A percentile compares a stretch with the other conserved stretches of the same genome.
phyloP scores from a whole-genome alignment of 176 grass and related monocot genomes.

The Poa pratensis region DNA sequence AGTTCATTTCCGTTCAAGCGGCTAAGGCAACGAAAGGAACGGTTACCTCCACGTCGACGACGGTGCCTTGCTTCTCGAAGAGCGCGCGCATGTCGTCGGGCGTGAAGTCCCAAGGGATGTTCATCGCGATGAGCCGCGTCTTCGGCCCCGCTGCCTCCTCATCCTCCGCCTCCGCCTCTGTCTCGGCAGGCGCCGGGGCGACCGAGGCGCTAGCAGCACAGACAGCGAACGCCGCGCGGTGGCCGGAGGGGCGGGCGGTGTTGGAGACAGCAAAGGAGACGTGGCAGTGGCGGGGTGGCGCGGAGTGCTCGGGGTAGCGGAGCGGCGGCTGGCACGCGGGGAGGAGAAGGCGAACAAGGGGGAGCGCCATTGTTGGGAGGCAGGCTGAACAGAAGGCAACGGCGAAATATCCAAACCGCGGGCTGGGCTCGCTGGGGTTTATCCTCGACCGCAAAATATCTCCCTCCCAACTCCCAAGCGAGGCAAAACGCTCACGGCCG shows the following conservation, averaged over 20 bases:
- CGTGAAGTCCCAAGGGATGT: conserved; percentile 88
- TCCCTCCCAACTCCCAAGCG: not conserved
- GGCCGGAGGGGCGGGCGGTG: conserved; percentile 6
- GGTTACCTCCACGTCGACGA: conserved; percentile 74
- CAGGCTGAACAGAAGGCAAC: not conserved
- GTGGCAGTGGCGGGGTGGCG: not conserved
- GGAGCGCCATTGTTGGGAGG: conserved; percentile 58
- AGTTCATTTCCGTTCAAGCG: not conserved
- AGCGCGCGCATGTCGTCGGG: conserved; percentile 74
- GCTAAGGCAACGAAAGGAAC: conserved; percentile 16
- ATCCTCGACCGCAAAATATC: conserved; percentile 51
- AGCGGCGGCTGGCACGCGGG: conserved; percentile 31
- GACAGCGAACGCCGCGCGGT: conserved; percentile 14
- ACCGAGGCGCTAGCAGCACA: conserved; percentile 31
- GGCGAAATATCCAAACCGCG: conserved; percentile 10
- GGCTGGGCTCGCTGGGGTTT: conserved; percentile 31
- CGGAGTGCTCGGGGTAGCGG: conserved; percentile 23
- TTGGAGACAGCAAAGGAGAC: conserved; percentile 28
- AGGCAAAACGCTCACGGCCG: conserved; percentile 4
- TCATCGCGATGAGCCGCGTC: conserved; percentile 80
- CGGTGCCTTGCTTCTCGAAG: conserved; percentile 78
- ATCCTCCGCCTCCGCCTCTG: conserved; percentile 28
- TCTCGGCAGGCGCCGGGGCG: conserved; percentile 26
- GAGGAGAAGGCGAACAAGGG: conserved; percentile 47
- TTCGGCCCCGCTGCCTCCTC: conserved; percentile 39